Conservation (phyloP, 805 yeast genomes). For the Saturnispora galanensis region DNA sequence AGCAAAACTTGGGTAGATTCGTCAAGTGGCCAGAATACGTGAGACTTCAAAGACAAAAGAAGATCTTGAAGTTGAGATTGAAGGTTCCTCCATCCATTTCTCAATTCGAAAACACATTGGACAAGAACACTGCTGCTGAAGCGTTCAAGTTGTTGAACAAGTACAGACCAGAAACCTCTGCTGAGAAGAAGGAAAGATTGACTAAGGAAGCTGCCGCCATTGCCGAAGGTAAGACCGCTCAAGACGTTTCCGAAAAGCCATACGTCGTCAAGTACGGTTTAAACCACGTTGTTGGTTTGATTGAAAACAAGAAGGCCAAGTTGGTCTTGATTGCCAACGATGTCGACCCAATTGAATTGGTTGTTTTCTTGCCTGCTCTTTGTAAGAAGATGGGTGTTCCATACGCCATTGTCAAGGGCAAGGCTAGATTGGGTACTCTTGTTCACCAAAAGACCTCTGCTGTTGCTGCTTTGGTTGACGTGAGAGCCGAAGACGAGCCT, state of each 20-base stretch:
- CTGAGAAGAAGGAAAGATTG: conserved; percentile 98
- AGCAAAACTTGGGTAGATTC: conserved; percentile 91
- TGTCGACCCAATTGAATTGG: conserved; percentile 98
- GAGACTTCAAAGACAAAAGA: conserved; percentile 98
- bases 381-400: conserved; percentile 99
- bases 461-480: conserved; percentile 96
- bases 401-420: conserved; percentile 96
- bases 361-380: conserved; percentile 94
- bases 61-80: conserved; percentile 88
- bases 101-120: conserved; percentile 92
- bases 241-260: conserved; percentile 96
- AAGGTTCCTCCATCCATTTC: conserved; percentile 99
- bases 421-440: conserved; percentile 95
- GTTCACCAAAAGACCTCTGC: conserved; percentile 97
- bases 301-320: conserved; percentile 98
- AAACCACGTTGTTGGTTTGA: conserved; percentile 94
- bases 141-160: conserved; percentile 96
- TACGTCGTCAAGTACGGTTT: conserved; percentile 96
- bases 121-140: conserved; percentile 98
- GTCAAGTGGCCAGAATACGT: conserved; percentile 99
- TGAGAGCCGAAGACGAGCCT: conserved; percentile 88
- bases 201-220: conserved; percentile 98
- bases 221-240: conserved; percentile 95
- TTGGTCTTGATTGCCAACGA: conserved; percentile 96
- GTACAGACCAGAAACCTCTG: conserved; percentile 96